Evolutionary conservation across 257 asterid species (phyloP).

Genomic region (Lithospermum erythrorhizon): DNA sequence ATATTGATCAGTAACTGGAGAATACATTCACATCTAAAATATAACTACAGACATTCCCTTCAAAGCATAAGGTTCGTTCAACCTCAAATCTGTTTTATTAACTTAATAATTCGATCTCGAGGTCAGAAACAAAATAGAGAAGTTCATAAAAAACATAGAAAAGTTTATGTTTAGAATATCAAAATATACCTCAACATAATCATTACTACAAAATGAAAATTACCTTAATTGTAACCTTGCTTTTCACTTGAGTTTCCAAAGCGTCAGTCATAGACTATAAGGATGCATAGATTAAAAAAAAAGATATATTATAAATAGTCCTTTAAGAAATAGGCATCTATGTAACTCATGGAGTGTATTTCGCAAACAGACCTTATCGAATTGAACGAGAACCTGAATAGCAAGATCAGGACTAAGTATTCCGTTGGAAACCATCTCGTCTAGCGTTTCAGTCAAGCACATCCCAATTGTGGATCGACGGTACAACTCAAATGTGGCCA

Average conservation of each 20-base stretch:
- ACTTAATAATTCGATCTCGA: not conserved
- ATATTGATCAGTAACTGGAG: not conserved
- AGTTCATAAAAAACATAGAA: not conserved
- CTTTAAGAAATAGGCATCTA: not conserved
- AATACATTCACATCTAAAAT: not conserved
- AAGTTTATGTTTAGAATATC: not conserved
- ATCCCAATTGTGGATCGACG: constrained; percentile 85
- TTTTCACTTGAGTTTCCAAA: constrained; percentile 64
- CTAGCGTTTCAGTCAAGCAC: constrained; percentile 85
- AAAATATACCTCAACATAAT: not conserved
- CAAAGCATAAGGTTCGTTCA: not conserved
- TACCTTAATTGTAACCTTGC: constrained; percentile 74
- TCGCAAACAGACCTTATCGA: constrained; percentile 60
- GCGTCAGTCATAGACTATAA: constrained; percentile 72
- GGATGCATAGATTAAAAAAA: not conserved
- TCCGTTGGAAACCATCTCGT: constrained; percentile 73
- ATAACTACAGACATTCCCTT: not conserved
- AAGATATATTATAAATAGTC: not conserved
- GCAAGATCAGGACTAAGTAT: constrained; percentile 76
- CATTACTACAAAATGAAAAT: not conserved
- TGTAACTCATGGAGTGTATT: not conserved
- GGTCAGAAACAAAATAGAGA: not conserved
- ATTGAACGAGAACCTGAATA: constrained; percentile 87
- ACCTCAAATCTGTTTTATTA: not conserved
- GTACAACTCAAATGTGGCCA: constrained; percentile 93